phyloP scores from a whole-genome alignment of 192 early-diverging fungal species.

The Coemansia sp. region DNA sequence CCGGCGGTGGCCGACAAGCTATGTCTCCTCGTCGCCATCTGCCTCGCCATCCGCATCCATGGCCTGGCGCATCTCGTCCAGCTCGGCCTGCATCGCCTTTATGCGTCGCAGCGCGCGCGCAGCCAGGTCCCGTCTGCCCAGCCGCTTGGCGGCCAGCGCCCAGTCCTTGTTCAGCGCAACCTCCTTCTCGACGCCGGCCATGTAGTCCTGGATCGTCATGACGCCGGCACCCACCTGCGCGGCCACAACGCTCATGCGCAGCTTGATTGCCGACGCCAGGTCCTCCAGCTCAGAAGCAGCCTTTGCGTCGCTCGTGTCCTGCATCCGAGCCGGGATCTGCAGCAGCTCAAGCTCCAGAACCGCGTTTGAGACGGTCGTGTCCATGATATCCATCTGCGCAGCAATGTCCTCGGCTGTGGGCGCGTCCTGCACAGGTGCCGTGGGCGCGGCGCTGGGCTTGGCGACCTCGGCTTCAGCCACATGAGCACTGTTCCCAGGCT shows the following conservation, averaged over 20 bases:
- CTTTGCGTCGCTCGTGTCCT: conserved; percentile 11
- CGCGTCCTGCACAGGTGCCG: too few species aligned
- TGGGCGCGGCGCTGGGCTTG: too few species aligned
- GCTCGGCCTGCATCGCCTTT: conserved; percentile 48
- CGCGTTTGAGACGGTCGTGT: conserved; percentile 37
- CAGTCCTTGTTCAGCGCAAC: conserved; percentile 28
- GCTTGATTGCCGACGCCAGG: conserved; percentile 37
- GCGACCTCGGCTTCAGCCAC: too few species aligned
- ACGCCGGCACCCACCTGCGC: conserved; percentile 44
- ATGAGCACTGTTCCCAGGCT: background rate
- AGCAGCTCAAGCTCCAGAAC: conserved; percentile 46
- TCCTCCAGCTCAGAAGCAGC: conserved; percentile 19
- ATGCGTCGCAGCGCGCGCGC: conserved; percentile 41
- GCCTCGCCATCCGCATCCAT: conserved; percentile 25
- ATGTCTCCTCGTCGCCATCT: background rate
- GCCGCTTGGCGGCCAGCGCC: conserved; percentile 39
- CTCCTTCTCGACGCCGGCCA: conserved; percentile 29
- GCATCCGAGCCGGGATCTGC: conserved; percentile 35
- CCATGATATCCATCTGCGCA: conserved; percentile 28
- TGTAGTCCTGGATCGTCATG: conserved; percentile 40
- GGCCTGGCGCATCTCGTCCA: conserved; percentile 40
- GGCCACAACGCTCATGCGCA: conserved; percentile 47
- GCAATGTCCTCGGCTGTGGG: conserved; percentile 25
- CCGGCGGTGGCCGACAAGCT: too few species aligned
- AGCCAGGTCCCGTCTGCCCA: conserved; percentile 36